Conservation (phyloP, 441 rosid genomes). For the Flueggea neowawraea region DNA sequence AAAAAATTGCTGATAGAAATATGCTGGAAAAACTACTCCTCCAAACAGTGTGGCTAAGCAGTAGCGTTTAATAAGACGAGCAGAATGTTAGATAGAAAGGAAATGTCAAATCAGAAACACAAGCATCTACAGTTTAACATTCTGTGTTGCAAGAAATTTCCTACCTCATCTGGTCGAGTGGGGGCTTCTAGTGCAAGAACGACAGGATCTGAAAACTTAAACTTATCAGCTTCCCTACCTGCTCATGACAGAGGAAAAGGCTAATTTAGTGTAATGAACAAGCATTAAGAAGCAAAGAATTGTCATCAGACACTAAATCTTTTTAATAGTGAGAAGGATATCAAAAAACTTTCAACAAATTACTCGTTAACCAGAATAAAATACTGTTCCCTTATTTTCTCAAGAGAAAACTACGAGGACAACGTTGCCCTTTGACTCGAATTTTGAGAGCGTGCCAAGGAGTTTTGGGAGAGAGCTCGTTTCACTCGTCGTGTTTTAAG, state of each 20-base stretch:
- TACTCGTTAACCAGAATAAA: neutral
- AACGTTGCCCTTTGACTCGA: too few relatives aligned
- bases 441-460: too few relatives aligned
- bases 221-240: constrained; percentile 15
- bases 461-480: too few relatives aligned
- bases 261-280: constrained; percentile 2
- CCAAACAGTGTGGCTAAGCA: too few relatives aligned
- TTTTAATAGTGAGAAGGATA: neutral
- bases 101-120: too few relatives aligned
- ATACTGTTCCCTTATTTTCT: too few relatives aligned
- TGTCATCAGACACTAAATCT: neutral
- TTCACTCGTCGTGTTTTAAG: too few relatives aligned
- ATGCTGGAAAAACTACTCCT: too few relatives aligned
- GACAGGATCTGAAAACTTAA: constrained; percentile 8
- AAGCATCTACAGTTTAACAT: constrained; percentile 3
- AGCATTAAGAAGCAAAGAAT: neutral
- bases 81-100: too few relatives aligned
- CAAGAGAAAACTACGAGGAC: too few relatives aligned
- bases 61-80: too few relatives aligned
- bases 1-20: too few relatives aligned
- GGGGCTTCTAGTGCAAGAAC: constrained; percentile 14
- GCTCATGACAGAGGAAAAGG: constrained; percentile 5
- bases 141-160: neutral
- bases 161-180: constrained; percentile 18
- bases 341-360: neutral